Percentiles rank a stretch among this genome's conserved stretches.
phyloP scores from a whole-genome alignment of 2,329 filamentous ascomycete genomes.

The Sclerotinia borealis region DNA sequence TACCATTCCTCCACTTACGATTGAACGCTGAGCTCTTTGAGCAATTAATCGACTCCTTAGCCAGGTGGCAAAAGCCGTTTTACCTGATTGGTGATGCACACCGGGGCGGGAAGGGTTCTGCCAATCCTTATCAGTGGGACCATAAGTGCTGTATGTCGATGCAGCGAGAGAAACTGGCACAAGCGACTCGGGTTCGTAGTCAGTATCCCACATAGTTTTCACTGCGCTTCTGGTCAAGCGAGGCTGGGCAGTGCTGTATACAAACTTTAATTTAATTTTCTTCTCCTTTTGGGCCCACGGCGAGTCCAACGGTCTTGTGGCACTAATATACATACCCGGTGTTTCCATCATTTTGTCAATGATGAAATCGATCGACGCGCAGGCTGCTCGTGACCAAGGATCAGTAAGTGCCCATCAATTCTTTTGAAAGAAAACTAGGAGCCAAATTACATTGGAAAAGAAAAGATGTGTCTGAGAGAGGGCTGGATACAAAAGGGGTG shows the following conservation, averaged over 20 bases:
- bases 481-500: too few species aligned
- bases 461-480: too few species aligned
- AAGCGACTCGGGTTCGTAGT: background rate
- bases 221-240: background rate
- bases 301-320: slow-evolving; percentile 48
- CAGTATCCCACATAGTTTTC: slow-evolving; percentile 43
- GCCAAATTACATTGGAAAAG: too few species aligned
- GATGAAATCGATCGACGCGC: slow-evolving; percentile 77
- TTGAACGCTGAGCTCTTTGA: background rate
- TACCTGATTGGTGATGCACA: slow-evolving; percentile 65
- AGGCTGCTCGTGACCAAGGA: too few species aligned
- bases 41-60: slow-evolving; percentile 57
- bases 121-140: slow-evolving; percentile 26
- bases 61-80: slow-evolving; percentile 66
- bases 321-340: slow-evolving; percentile 63
- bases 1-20: background rate
- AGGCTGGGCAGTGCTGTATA: background rate
- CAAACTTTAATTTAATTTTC: background rate
- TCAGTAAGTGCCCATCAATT: too few species aligned
- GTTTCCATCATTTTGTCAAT: slow-evolving; percentile 64
- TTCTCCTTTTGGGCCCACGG: slow-evolving; percentile 24
- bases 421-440: too few species aligned
- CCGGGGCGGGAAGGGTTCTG: too few species aligned
- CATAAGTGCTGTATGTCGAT: background rate
- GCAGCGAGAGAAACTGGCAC: slow-evolving; percentile 51